Conservation (phyloP, 2,329 filamentous ascomycete species). For the Rutstroemia sydowiana region DNA sequence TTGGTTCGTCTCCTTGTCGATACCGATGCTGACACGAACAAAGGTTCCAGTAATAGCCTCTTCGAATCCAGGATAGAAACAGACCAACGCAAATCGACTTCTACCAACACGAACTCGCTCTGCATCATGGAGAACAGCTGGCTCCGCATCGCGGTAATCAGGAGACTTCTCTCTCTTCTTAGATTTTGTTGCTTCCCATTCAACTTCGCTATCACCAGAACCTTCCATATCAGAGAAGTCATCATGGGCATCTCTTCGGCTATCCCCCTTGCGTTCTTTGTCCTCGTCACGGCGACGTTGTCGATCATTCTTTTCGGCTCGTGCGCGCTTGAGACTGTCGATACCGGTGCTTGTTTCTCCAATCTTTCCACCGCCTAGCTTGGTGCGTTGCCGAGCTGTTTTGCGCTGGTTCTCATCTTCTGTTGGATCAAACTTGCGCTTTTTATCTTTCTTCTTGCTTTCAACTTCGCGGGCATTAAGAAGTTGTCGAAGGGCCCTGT, state of each 20-base stretch:
- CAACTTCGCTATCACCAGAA: slow-evolving; percentile 71
- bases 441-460: slow-evolving; percentile 49
- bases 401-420: slow-evolving; percentile 75
- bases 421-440: slow-evolving; percentile 71
- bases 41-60: slow-evolving; percentile 76
- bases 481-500: slow-evolving; percentile 71
- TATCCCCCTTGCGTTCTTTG: slow-evolving; percentile 44
- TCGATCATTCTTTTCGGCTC: slow-evolving; percentile 58
- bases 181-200: slow-evolving; percentile 58
- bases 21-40: slow-evolving; percentile 74
- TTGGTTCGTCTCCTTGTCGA: slow-evolving; percentile 62
- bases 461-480: slow-evolving; percentile 59
- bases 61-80: slow-evolving; percentile 89
- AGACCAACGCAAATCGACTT: slow-evolving; percentile 80
- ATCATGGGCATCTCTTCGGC: slow-evolving; percentile 38
- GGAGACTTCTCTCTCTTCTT: slow-evolving; percentile 39
- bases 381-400: slow-evolving; percentile 63
- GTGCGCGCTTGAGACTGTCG: slow-evolving; percentile 56
- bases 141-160: slow-evolving; percentile 46
- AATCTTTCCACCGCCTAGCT: slow-evolving; percentile 55
- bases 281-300: slow-evolving; percentile 57
- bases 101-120: slow-evolving; percentile 79
- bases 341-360: slow-evolving; percentile 66
- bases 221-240: slow-evolving; percentile 52
- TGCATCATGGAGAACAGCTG: slow-evolving; percentile 70